Evolutionary conservation across 139 green algal species (phyloP), one percentile per base, ranked within the genome.

Genomic region (Microglena sp.): DNA sequence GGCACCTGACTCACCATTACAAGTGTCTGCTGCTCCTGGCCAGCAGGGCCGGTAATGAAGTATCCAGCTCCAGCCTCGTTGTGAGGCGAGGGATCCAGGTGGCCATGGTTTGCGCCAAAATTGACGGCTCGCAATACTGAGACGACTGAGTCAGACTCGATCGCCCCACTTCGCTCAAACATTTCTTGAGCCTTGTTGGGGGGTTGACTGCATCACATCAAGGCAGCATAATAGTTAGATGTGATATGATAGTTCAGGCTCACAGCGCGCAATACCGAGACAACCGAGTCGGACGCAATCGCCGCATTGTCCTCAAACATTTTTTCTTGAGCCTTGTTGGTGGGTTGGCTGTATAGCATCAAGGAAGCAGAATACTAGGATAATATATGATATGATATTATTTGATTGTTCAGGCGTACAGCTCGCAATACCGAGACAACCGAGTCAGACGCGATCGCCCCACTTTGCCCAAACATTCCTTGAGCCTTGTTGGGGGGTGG

Each of bases 21-120:
- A 26, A 81, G n/a, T 29, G 30, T 15, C 1, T 31, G 15, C 33
- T 69, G 65, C 72, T 83, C 45, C 22, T 36, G 59, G 2, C 65
- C 69, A 2, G 63, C 59, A 7, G 43, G 36, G 5, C 69, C 72
- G 5, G 27, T 69, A 1, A 68, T 54, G 57, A 76, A 82, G 61
- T 77, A 77, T 0, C 27, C 74, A 15, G 78, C 71, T 2, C 78
- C 78, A 2, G 78, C 78, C 65, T 80, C 74, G 53, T 85, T 85
- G 63, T 81, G 53, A 1, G 74, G 74, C n/a, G 43, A 71, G 34
- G 78, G 74, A 66, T 85, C 78, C 58, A 85, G 59, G 62, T 76
- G 73, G 45, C 70, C 59, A 62, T 84, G 77, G 60, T 81, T 68
- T 27, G 77, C 73, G 1, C 77, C 77, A 53, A 81, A 66, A 34